Evolutionary conservation across 2,329 filamentous ascomycete genomes (phyloP).

Genomic region (Bipolaris oryzae): DNA sequence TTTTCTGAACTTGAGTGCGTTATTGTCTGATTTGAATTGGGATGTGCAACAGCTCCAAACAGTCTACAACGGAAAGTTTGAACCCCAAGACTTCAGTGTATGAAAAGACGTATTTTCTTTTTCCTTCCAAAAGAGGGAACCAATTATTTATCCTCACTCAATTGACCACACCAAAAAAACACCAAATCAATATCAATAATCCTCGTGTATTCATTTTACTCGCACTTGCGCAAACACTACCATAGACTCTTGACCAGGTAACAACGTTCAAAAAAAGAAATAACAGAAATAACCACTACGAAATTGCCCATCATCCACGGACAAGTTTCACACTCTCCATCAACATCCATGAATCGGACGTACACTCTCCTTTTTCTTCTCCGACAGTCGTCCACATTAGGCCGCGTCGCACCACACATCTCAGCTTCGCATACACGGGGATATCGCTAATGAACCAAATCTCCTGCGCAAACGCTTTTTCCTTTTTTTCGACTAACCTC

Average conservation of each 20-base stretch:
- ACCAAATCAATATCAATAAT: neutral
- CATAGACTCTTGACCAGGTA: neutral
- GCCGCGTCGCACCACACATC: neutral
- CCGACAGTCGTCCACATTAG: neutral
- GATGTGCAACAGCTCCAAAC: too few relatives aligned
- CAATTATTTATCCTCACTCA: neutral
- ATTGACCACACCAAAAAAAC: neutral
- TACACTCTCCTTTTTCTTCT: neutral
- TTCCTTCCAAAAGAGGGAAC: too few relatives aligned
- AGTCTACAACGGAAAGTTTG: too few relatives aligned
- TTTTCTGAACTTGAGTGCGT: too few relatives aligned
- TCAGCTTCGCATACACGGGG: constrained; percentile 5
- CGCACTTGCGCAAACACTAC: neutral
- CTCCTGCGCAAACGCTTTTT: constrained; percentile 5
- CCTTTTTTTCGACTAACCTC: neutral
- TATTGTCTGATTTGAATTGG: too few relatives aligned
- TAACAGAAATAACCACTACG: neutral
- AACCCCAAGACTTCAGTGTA: too few relatives aligned
- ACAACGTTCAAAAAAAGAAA: neutral
- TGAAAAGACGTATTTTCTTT: too few relatives aligned
- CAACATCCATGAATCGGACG: neutral
- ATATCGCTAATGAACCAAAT: constrained; percentile 15
- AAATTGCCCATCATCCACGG: too few relatives aligned
- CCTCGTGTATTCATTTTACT: neutral
- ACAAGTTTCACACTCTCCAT: neutral